Evolutionary conservation across 1,284 basidiomycete genomes (phyloP), one percentile per base, ranked within the genome.

Genomic region (Stygiomarasmius scandens): DNA sequence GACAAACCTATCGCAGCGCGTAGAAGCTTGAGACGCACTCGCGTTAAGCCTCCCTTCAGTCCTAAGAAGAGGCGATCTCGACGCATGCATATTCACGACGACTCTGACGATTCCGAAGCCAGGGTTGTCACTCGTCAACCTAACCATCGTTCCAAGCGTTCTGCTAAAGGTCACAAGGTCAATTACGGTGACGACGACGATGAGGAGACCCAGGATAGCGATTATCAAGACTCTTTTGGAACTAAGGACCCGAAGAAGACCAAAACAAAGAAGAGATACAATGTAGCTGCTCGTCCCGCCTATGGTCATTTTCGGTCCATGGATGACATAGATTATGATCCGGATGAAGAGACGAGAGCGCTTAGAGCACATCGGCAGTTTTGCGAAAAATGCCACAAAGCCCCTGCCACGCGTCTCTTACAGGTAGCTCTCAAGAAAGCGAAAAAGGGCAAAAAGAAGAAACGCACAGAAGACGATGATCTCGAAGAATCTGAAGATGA

Each of bases 341-440:
- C 82, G 5, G 85, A 88, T 55, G 82, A 86, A 44, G 82, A 83
- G 22, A 77, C 76, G 16, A 44, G 45, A 1, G 78, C 73, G n/a
- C 73, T 91, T 52, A 73, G 82, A 22, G 73, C 72, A 9, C 90
- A 93, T 70, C 80, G 89, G 52, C 63, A 71, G 36, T 69, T 80
- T 1, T 93, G 90, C 66, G 90, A 92, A 68, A 92, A 85, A 66
- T 93, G 90, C 62, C 81, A 83, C 54, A 70, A 74, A 29, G 64
- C 60, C 34, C 88, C 90, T 3, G 79, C 87, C 12, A 85, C 92
- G 64, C 60, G 76, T 29, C 72, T 81, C 24, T 65, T 90, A 34
- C 66, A 61, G 32, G 66, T 64, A n/a, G 67, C 73, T 52, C 64
- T 67, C 25, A 79, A 70, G 58, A 77, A 70, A 62, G 74, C 78